Conservation (phyloP, 768 basidiomycete genomes). For the Clitopilus hobsonii region DNA sequence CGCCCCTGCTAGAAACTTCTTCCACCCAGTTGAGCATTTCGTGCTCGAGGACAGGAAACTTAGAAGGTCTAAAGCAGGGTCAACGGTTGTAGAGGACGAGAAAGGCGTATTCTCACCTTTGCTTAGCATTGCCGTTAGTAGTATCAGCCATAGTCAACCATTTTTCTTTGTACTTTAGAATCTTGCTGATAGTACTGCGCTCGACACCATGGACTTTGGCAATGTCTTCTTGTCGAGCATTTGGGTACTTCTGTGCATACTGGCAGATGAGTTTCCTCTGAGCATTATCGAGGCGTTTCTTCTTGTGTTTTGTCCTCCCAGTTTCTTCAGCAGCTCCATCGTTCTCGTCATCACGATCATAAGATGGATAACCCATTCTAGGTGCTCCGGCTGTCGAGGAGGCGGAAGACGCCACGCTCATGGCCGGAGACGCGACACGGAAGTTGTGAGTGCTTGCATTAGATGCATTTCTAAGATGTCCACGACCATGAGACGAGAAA, state of each 20-base stretch:
- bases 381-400: slow-evolving; percentile 28
- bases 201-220: slow-evolving; percentile 74
- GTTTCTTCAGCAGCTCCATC: background rate
- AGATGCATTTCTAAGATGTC: slow-evolving; percentile 43
- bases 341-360: background rate
- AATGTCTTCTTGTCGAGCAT: slow-evolving; percentile 80
- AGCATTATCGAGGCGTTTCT: slow-evolving; percentile 68
- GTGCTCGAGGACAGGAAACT: slow-evolving; percentile 75
- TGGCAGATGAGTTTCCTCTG: slow-evolving; percentile 75
- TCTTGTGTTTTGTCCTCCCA: slow-evolving; percentile 42
- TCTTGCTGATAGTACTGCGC: slow-evolving; percentile 92
- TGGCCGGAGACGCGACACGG: slow-evolving; percentile 58
- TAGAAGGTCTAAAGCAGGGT: slow-evolving; percentile 53
- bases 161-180: slow-evolving; percentile 77
- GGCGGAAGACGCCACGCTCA: slow-evolving; percentile 52
- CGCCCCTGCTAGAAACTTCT: slow-evolving; percentile 40
- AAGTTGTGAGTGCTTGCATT: slow-evolving; percentile 33
- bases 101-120: no score
- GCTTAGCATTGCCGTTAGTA: slow-evolving; percentile 57
- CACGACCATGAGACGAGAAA: slow-evolving; percentile 33
- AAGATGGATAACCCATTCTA: background rate
- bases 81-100: no score
- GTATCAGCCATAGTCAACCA: slow-evolving; percentile 71
- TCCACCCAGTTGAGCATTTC: slow-evolving; percentile 58
- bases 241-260: slow-evolving; percentile 59